phyloP scores from a whole-genome alignment of 2,329 filamentous ascomycete genomes.

The Beauveria asiatica region DNA sequence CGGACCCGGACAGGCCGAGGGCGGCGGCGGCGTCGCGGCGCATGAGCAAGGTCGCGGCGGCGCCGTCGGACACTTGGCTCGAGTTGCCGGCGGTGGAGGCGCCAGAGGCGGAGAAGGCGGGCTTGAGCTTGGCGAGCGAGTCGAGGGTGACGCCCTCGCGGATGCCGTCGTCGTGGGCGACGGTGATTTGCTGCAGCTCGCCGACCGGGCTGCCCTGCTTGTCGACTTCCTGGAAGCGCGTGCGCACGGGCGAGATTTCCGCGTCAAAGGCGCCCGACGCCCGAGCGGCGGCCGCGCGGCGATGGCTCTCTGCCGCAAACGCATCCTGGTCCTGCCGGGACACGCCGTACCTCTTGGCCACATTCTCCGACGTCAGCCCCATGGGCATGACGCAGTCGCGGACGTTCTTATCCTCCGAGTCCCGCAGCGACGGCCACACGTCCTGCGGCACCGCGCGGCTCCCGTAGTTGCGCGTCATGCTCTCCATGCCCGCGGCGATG shows the following conservation, averaged over 20 bases:
- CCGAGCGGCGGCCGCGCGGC: slow-evolving; percentile 63
- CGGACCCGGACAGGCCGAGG: slow-evolving; percentile 58
- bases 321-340: slow-evolving; percentile 70
- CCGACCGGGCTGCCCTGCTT: slow-evolving; percentile 49
- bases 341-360: slow-evolving; percentile 69
- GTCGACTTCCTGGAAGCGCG: slow-evolving; percentile 56
- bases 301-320: slow-evolving; percentile 69
- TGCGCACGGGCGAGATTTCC: slow-evolving; percentile 76
- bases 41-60: slow-evolving; percentile 78
- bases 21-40: slow-evolving; percentile 67
- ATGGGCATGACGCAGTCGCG: slow-evolving; percentile 89
- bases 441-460: slow-evolving; percentile 74
- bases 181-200: slow-evolving; percentile 53
- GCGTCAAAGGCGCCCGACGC: slow-evolving; percentile 59
- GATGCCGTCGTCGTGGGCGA: slow-evolving; percentile 77
- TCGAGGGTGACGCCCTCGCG: slow-evolving; percentile 58
- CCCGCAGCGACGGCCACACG: slow-evolving; percentile 65
- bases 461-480: slow-evolving; percentile 90
- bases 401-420: slow-evolving; percentile 58
- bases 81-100: slow-evolving; percentile 79
- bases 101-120: slow-evolving; percentile 70
- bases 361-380: slow-evolving; percentile 85
- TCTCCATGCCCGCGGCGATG: slow-evolving; percentile 88
- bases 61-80: slow-evolving; percentile 80
- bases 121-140: slow-evolving; percentile 70